Conservation (phyloP, 1,284 basidiomycete species). For the Leccinum cinnamomeum region DNA sequence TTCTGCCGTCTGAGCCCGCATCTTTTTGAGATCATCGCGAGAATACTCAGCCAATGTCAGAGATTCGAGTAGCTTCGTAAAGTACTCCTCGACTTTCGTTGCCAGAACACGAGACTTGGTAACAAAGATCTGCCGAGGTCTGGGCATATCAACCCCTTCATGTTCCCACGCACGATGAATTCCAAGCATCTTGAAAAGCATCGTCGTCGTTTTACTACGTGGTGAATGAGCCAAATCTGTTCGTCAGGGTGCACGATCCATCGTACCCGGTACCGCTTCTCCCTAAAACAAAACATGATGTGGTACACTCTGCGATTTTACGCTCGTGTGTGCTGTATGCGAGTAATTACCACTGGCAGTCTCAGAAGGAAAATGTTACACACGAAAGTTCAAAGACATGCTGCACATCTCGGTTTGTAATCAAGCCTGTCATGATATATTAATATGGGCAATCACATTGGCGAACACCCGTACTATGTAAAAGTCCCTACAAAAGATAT, state of each 20-base stretch:
- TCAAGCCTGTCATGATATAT: conserved; percentile 38
- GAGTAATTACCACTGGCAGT: background rate
- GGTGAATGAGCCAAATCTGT: conserved; percentile 4
- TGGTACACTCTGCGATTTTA: conserved; percentile 57
- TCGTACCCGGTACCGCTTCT: conserved; percentile 72
- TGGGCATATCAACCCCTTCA: conserved; percentile 29
- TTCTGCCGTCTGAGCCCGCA: conserved; percentile 29
- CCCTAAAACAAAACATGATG: conserved; percentile 68
- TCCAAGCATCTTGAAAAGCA: conserved; percentile 72
- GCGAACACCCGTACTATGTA: conserved; percentile 44
- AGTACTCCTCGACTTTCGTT: conserved; percentile 66
- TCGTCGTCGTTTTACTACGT: conserved; percentile 69
- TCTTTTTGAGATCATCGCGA: conserved; percentile 38
- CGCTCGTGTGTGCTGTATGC: conserved; percentile 52
- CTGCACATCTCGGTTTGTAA: conserved; percentile 45
- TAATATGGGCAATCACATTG: conserved; percentile 7
- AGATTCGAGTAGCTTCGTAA: conserved; percentile 51
- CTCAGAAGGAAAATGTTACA: conserved; percentile 28
- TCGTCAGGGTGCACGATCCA: background rate
- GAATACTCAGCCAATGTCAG: conserved; percentile 39
- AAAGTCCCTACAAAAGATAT: conserved; percentile 41
- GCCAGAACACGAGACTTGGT: conserved; percentile 68
- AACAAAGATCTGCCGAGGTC: conserved; percentile 68
- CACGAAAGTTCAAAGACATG: conserved; percentile 59
- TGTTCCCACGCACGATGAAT: conserved; percentile 54